Base-by-base conservation (phyloP, 2,329 filamentous ascomycete species). In the Zymoseptoria pseudotritici region DNA sequence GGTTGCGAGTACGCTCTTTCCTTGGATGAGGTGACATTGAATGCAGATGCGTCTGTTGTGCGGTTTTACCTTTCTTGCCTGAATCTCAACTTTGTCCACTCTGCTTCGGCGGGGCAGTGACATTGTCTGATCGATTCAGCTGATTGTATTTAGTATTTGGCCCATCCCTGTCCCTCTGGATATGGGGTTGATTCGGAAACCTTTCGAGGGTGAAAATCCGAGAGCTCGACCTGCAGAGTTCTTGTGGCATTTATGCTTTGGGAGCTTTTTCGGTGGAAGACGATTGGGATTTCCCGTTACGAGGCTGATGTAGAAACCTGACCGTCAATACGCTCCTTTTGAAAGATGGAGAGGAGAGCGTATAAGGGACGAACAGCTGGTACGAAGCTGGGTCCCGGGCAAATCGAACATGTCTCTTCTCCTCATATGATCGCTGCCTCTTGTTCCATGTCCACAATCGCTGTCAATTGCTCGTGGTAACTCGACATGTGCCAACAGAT, bases 111-210 rank as follows among this genome's bases (percentile, higher is more conserved):
- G n/a, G 2, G 13, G 36, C 13, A 46, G 36, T n/a, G 36, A 46
- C 36, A n/a, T 17, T 46, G 36, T n/a, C 2, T 46, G 36, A 46
- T 46, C 7, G 36, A 46, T 46, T 46, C 36, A 17, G 36, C 36
- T 46, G 13, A 17, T 6, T 46, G 36, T 46, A 46, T 46, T 46
- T 46, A 46, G 36, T 46, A 46, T n/a, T 46, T 46, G 36, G 36
- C 36, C 36, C 50, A 66, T 73, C 71, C 71, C 66, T 72, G 65
- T 73, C 71, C 66, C 55, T 58, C 55, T 65, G 65, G 69, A 71
- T 66, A 61, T 52, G 63, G 71, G 71, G 70, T 72, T 70, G 70
- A 64, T 69, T 71, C 63, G 22, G 24, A 31, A 19, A 8, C 52
- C 29, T 53, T 53, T 31, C 22, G 52, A 19, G 9, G 22, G 52